These are phyloP conservation scores for Coemansia sp. DNA, from an alignment of 192 early-diverging fungal genomes.

Conservation along the genomic window DNA sequence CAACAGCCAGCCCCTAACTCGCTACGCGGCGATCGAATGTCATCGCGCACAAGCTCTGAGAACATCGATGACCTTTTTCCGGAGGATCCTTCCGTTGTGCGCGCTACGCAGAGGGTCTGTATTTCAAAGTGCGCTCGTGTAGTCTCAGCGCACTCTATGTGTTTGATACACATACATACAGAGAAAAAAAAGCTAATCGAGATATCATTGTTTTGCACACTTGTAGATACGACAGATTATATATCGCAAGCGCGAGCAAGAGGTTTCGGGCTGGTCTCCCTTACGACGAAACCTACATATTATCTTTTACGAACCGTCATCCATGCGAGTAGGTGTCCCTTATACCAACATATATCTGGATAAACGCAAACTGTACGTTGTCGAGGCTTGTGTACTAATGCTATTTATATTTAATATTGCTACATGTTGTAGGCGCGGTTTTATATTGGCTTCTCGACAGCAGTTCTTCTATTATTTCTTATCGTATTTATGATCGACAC, in stretches of 20 bases:
- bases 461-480: constrained; percentile 44
- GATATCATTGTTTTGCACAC: neutral
- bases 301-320: constrained; percentile 46
- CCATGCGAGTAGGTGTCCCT: constrained; percentile 24
- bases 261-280: constrained; percentile 30
- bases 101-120: constrained; percentile 15
- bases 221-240: constrained; percentile 43
- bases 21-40: neutral
- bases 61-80: constrained; percentile 26
- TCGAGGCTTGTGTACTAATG: neutral
- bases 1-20: neutral
- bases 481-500: constrained; percentile 56
- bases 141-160: neutral
- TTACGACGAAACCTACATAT: constrained; percentile 34
- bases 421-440: constrained; percentile 24
- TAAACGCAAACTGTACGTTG: neutral
- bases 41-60: neutral
- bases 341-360: neutral
- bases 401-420: neutral
- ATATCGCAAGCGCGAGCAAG: constrained; percentile 29
- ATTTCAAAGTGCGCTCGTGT: neutral
- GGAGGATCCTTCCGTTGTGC: constrained; percentile 8
- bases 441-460: constrained; percentile 41
- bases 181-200: neutral
- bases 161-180: neutral